Percentiles rank a stretch among this genome's conserved stretches.
phyloP scores from a whole-genome alignment of 1,284 basidiomycete species.

The Boletus mariae region DNA sequence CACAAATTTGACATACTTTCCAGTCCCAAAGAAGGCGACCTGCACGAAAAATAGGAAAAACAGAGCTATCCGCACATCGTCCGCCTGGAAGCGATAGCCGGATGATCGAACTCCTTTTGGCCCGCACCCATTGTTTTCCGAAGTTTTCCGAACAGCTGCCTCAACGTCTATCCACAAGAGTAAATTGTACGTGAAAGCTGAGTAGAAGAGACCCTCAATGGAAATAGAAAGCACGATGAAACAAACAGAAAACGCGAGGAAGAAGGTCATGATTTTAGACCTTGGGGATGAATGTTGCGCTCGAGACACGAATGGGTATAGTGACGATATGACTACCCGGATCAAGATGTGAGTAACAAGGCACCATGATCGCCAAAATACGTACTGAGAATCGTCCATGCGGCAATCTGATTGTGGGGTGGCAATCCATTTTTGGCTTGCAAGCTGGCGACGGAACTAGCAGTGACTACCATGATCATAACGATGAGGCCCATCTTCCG shows the following conservation, averaged over 20 bases:
- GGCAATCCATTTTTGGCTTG: constrained; percentile 70
- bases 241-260: constrained; percentile 72
- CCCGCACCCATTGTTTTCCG: constrained; percentile 1
- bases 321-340: constrained; percentile 47
- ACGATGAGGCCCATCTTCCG: constrained; percentile 41
- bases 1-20: constrained; percentile 58
- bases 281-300: constrained; percentile 36
- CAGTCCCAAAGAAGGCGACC: constrained; percentile 85
- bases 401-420: constrained; percentile 53
- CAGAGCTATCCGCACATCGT: constrained; percentile 72
- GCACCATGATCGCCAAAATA: neutral
- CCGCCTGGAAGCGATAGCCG: constrained; percentile 48
- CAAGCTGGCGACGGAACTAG: constrained; percentile 56
- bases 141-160: constrained; percentile 35
- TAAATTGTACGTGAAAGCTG: constrained; percentile 62
- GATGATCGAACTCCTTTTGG: constrained; percentile 2
- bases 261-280: constrained; percentile 56
- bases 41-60: constrained; percentile 89
- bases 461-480: constrained; percentile 49
- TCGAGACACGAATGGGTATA: constrained; percentile 46
- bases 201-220: constrained; percentile 80
- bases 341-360: constrained; percentile 4
- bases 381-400: constrained; percentile 69
- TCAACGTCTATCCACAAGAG: constrained; percentile 74
- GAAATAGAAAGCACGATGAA: constrained; percentile 83